phyloP scores from a whole-genome alignment of 2,329 filamentous ascomycete genomes.

The Gremmenia infestans region DNA sequence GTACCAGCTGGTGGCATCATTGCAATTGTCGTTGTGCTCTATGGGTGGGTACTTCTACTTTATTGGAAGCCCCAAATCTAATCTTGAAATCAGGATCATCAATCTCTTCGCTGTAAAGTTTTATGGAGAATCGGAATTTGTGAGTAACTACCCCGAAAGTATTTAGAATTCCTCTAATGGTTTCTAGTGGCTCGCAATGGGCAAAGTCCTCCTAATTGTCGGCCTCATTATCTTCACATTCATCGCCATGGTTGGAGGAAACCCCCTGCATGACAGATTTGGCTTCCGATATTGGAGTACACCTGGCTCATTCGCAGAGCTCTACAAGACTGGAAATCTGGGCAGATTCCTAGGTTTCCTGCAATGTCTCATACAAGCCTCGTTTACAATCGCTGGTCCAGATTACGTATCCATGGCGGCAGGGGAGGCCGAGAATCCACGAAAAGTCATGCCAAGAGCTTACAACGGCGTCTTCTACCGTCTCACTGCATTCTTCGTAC shows the following conservation, averaged over 20 bases:
- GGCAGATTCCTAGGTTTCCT: conserved; percentile 58
- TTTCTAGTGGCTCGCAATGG: conserved; percentile 43
- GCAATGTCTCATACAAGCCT: conserved; percentile 54
- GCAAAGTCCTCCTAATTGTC: conserved; percentile 64
- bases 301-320: conserved; percentile 47
- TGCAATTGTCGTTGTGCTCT: conserved; percentile 47
- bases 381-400: conserved; percentile 63
- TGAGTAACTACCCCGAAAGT: neutral
- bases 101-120: conserved; percentile 70
- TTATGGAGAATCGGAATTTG: conserved; percentile 75
- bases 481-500: conserved; percentile 64
- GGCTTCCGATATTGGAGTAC: conserved; percentile 48
- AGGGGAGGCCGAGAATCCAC: conserved; percentile 63
- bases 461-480: conserved; percentile 71
- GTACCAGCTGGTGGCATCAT: conserved; percentile 59
- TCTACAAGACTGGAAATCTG: conserved; percentile 46
- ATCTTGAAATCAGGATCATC: conserved; percentile 33
- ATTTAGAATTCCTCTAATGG: neutral
- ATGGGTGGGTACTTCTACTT: conserved; percentile 13
- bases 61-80: neutral
- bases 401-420: conserved; percentile 66
- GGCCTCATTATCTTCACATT: conserved; percentile 52
- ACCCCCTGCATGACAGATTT: conserved; percentile 50
- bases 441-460: conserved; percentile 58
- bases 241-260: conserved; percentile 58